Percentiles rank a stretch among this genome's conserved stretches.
These are phyloP conservation scores for Arabis alpina DNA, from an alignment of 345 rosid species.

Conservation along the genomic window DNA sequence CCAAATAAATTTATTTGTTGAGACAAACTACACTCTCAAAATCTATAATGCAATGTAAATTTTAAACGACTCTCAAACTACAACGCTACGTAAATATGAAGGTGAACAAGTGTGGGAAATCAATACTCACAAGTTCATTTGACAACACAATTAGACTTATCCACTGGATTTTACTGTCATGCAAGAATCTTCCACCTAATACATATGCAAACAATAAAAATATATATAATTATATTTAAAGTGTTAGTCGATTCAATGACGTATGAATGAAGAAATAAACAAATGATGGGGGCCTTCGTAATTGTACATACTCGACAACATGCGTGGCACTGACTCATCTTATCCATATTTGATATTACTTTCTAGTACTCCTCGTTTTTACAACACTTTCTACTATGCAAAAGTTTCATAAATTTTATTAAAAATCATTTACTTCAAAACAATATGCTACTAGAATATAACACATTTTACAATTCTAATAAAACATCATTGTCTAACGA, in stretches of 20 bases:
- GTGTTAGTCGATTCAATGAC: constrained; percentile 15
- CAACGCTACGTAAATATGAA: too few species aligned
- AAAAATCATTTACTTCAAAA: too few species aligned
- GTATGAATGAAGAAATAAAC: background rate
- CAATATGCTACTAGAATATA: too few species aligned
- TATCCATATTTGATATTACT: constrained; percentile 36
- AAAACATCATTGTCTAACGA: too few species aligned
- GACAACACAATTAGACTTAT: background rate
- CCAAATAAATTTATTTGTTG: too few species aligned
- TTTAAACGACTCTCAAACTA: too few species aligned
- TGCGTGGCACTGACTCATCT: constrained; percentile 48
- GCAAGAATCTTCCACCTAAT: constrained; percentile 18
- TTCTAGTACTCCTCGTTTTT: background rate
- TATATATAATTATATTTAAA: background rate
- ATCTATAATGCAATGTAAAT: too few species aligned
- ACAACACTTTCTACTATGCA: background rate
- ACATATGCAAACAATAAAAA: constrained; percentile 7
- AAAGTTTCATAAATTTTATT: too few species aligned
- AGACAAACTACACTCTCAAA: too few species aligned
- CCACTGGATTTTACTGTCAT: constrained; percentile 9
- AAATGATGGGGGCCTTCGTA: constrained; percentile 33
- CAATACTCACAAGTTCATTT: background rate
- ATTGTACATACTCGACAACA: constrained; percentile 42
- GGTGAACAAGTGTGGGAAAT: too few species aligned
- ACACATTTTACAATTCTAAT: too few species aligned